These are phyloP conservation scores for Lactifluus hygrophoroides DNA, from an alignment of 768 basidiomycete genomes.

Conservation along the genomic window DNA sequence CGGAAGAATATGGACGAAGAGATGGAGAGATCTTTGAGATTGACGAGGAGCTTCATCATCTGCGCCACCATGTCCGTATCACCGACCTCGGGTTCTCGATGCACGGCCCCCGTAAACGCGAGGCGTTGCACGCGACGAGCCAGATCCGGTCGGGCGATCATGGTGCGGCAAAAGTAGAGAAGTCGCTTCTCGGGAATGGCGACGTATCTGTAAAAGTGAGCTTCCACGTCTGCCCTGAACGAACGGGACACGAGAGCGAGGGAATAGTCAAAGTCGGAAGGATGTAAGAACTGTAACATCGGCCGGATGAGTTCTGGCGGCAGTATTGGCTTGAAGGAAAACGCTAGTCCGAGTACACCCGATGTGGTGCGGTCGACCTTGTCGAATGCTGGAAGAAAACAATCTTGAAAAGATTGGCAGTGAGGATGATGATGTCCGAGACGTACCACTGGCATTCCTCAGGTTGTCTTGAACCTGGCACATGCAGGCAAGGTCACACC, in stretches of 20 bases:
- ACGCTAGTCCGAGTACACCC: no score
- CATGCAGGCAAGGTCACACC: neutral
- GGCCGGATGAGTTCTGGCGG: slow-evolving; percentile 10
- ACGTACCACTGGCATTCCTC: neutral
- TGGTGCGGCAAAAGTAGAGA: slow-evolving; percentile 12
- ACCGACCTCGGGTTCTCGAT: slow-evolving; percentile 1
- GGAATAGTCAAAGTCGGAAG: neutral
- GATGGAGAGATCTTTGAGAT: slow-evolving; percentile 17
- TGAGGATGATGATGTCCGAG: neutral
- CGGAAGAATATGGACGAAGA: neutral
- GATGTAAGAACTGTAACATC: slow-evolving; percentile 5
- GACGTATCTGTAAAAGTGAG: slow-evolving; percentile 10
- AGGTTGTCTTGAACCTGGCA: neutral
- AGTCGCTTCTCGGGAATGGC: slow-evolving; percentile 6
- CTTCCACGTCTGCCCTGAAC: slow-evolving; percentile 6
- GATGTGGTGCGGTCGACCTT: neutral
- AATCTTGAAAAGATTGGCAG: no score
- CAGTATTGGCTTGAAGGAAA: neutral
- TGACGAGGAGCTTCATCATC: slow-evolving; percentile 9
- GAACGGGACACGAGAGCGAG: slow-evolving; percentile 7
- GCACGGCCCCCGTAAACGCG: slow-evolving; percentile 8
- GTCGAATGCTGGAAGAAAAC: neutral
- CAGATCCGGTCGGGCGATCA: slow-evolving; percentile 15
- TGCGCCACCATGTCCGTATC: slow-evolving; percentile 1
- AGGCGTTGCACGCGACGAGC: slow-evolving; percentile 13